Conservation (phyloP, 2,329 filamentous ascomycete species). For the Lachnellula hyalina region DNA sequence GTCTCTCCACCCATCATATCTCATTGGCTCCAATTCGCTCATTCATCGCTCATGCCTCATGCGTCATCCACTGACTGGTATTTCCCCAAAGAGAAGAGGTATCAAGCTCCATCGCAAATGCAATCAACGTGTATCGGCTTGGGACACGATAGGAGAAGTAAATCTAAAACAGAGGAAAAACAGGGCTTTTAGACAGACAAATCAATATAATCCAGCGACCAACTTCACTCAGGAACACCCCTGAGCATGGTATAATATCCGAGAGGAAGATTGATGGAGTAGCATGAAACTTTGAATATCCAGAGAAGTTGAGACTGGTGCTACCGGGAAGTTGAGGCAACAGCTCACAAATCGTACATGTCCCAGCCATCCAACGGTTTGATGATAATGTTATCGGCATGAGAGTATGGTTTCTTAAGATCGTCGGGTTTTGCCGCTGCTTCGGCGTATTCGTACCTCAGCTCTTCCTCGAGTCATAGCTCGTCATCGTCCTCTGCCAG, state of each 20-base stretch:
- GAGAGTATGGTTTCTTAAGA: slow-evolving; percentile 10
- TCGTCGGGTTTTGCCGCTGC: slow-evolving; percentile 10
- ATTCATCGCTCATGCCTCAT: slow-evolving; percentile 6
- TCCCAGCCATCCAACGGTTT: slow-evolving; percentile 57
- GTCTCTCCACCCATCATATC: slow-evolving; percentile 11
- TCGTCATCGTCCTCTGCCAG: slow-evolving; percentile 82
- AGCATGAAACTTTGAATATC: slow-evolving; percentile 21
- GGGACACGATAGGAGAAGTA: slow-evolving; percentile 22
- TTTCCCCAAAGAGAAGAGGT: slow-evolving; percentile 15
- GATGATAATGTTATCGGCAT: slow-evolving; percentile 11
- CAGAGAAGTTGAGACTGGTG: slow-evolving; percentile 15
- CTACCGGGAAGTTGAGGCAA: neutral
- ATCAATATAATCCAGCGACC: slow-evolving; percentile 20
- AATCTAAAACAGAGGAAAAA: slow-evolving; percentile 27
- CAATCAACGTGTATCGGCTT: slow-evolving; percentile 23
- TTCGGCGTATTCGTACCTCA: slow-evolving; percentile 50
- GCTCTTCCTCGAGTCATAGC: slow-evolving; percentile 74
- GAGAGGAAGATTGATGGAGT: slow-evolving; percentile 10
- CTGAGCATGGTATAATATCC: slow-evolving; percentile 19
- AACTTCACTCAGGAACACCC: slow-evolving; percentile 21
- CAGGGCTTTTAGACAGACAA: slow-evolving; percentile 25
- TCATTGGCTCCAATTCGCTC: neutral
- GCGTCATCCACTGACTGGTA: slow-evolving; percentile 9
- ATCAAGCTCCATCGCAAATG: slow-evolving; percentile 20
- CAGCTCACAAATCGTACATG: slow-evolving; percentile 53